These are phyloP conservation scores for Lecanicillium sp. DNA, from an alignment of 2,329 filamentous ascomycete species.

Conservation along the genomic window DNA sequence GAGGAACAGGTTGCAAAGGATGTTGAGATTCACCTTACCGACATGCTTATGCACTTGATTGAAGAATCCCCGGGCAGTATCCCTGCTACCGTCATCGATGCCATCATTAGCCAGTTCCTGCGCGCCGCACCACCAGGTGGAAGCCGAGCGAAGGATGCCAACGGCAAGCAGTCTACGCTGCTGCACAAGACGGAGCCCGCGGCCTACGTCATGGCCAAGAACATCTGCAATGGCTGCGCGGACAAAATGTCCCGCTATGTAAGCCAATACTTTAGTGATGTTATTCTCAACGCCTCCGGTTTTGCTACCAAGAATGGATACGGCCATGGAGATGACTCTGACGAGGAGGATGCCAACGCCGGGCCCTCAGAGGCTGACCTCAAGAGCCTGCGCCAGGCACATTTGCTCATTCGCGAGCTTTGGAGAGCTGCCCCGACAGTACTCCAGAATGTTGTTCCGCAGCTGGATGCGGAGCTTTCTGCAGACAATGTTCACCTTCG, in stretches of 20 bases:
- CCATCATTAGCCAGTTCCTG: conserved; percentile 92
- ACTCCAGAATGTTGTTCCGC: conserved; percentile 86
- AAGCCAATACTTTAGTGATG: conserved; percentile 93
- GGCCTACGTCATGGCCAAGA: conserved; percentile 94
- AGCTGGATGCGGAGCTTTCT: conserved; percentile 84
- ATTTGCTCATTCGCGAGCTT: conserved; percentile 80
- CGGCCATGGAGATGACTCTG: conserved; percentile 53
- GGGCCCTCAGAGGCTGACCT: conserved; percentile 77
- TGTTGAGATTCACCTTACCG: conserved; percentile 86
- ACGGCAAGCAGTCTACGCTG: conserved; percentile 74
- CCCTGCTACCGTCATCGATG: conserved; percentile 76
- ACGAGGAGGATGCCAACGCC: conserved; percentile 50
- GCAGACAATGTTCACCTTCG: conserved; percentile 85
- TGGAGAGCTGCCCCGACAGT: conserved; percentile 89
- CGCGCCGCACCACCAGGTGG: conserved; percentile 69
- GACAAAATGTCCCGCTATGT: conserved; percentile 95
- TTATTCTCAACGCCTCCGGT: conserved; percentile 80
- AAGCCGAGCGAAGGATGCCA: conserved; percentile 54
- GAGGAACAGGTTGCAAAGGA: conserved; percentile 86
- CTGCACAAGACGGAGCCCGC: conserved; percentile 82
- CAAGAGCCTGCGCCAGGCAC: conserved; percentile 81
- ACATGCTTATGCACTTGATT: conserved; percentile 75
- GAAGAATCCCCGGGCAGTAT: conserved; percentile 71
- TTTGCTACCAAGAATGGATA: conserved; percentile 50
- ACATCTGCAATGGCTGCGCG: conserved; percentile 78